These are phyloP conservation scores for Aspergillus nomiae DNA, from an alignment of 2,329 filamentous ascomycete species.

Conservation along the genomic window DNA sequence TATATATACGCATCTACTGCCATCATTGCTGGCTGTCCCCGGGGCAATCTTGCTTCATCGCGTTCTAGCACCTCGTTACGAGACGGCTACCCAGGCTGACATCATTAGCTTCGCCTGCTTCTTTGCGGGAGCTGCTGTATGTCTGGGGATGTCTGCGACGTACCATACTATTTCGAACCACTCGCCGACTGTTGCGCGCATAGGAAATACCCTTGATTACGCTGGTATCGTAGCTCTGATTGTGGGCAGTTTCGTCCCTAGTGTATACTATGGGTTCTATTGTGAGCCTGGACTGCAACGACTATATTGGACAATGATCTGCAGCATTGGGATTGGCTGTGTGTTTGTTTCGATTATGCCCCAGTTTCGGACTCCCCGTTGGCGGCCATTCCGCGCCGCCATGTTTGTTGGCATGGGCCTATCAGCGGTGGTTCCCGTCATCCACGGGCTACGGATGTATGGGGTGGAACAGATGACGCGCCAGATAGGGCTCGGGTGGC, in stretches of 20 bases:
- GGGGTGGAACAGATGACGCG: constrained; percentile 67
- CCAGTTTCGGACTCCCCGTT: constrained; percentile 78
- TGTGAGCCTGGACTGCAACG: constrained; percentile 67
- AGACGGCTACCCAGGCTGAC: constrained; percentile 62
- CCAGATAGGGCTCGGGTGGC: constrained; percentile 78
- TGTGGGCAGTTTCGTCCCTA: constrained; percentile 86
- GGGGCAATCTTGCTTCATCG: constrained; percentile 57
- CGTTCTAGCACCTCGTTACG: constrained; percentile 66
- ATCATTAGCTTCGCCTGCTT: constrained; percentile 76
- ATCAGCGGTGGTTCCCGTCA: constrained; percentile 78
- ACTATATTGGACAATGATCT: constrained; percentile 79
- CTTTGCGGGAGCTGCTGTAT: constrained; percentile 71
- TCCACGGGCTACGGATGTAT: constrained; percentile 72
- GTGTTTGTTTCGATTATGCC: constrained; percentile 76
- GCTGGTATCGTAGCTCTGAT: constrained; percentile 91
- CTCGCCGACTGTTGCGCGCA: constrained; percentile 71
- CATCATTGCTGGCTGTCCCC: constrained; percentile 61
- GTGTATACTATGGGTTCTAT: constrained; percentile 83
- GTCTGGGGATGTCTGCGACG: constrained; percentile 78
- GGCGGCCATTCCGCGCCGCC: constrained; percentile 79
- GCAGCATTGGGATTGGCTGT: constrained; percentile 73
- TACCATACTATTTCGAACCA: constrained; percentile 88
- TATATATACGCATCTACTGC: constrained; percentile 72
- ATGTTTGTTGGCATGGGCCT: constrained; percentile 90
- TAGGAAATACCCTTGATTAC: constrained; percentile 94